Conservation (phyloP, 345 rosid species). For the Gossypium turneri region DNA sequence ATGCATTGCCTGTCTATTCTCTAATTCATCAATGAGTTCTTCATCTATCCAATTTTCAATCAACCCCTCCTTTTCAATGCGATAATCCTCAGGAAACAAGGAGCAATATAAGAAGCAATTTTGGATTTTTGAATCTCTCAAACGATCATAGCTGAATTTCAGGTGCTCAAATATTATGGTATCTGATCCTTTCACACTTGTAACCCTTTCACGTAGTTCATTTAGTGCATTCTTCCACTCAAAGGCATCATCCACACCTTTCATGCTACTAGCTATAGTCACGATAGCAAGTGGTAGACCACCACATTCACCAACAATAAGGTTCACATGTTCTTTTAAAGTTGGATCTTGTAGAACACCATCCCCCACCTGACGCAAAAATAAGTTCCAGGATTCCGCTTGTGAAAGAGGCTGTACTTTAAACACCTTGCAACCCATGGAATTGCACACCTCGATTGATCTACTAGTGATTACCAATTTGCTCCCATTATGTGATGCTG, state of each 20-base stretch:
- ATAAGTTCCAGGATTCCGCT: neutral
- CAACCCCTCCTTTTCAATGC: neutral
- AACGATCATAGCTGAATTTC: conserved; percentile 6
- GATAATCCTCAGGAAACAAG: conserved; percentile 4
- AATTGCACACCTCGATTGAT: conserved; percentile 4
- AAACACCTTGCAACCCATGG: conserved; percentile 9
- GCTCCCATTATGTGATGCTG: neutral
- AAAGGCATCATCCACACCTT: neutral
- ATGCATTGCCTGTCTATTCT: neutral
- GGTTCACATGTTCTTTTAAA: neutral
- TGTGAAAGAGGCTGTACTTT: neutral
- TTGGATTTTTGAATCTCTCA: conserved; percentile 7
- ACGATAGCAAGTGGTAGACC: conserved; percentile 4
- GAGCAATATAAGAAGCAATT: neutral
- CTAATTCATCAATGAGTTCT: neutral
- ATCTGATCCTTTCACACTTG: conserved; percentile 1
- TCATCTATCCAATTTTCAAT: conserved; percentile 3
- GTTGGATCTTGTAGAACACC: neutral
- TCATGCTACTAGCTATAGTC: neutral
- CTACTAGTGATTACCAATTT: conserved; percentile 5
- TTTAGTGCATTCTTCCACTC: conserved; percentile 8
- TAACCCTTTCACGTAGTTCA: neutral
- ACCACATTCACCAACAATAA: neutral
- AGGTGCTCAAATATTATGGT: neutral
- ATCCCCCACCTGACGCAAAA: neutral